Base-by-base conservation (phyloP, 768 basidiomycete genomes). In the Mycena leptocephala region DNA sequence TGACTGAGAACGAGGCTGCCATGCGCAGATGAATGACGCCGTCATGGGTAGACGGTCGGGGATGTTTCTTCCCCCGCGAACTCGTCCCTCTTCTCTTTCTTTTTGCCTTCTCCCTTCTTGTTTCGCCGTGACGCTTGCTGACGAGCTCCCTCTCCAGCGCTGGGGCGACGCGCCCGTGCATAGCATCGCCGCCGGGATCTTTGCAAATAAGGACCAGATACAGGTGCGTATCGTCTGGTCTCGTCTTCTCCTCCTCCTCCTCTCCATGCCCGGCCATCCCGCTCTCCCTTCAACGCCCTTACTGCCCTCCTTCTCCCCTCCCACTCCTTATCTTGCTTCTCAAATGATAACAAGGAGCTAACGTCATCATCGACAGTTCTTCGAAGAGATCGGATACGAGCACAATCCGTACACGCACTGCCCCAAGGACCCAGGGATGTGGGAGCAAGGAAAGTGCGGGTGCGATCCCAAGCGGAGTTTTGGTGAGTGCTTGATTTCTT, bases 151-250 rank as follows among this genome's bases (percentile, higher is more conserved):
- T n/a, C 24, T 83, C 9, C 72, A 88, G 87, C 86, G 87, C 41
- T 89, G 88, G 88, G 88, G 87, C 10, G 93, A 93, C 78, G 93
- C 93, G 2, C 93, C 93, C 2, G 92, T 95, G 1, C 93, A 94
- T 80, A 91, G 90, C 33, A 93, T 94, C 70, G 94, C 90, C 18
- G 93, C 91, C 1, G 90, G 92, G 0, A 83, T 94, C 26, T 92
- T 94, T 80, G 88, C 89, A 16, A 76, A 81, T 0, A 90, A 89
- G 74, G 88, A 91, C 72, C 89, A 92, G 83, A 89, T 95, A 51
- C 93, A n/a, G n/a, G n/a, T n/a, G n/a, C n/a, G 35, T 37, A 37
- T 37, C 35, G 35, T 37, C 35, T 37, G 7, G 35, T 37, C 35
- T 37, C 35, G 35, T 37, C 13, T 37, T 37, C 35, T 37, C 13